Conservation (phyloP, 2,329 filamentous ascomycete species). For the Metarhizium anisopliae region DNA sequence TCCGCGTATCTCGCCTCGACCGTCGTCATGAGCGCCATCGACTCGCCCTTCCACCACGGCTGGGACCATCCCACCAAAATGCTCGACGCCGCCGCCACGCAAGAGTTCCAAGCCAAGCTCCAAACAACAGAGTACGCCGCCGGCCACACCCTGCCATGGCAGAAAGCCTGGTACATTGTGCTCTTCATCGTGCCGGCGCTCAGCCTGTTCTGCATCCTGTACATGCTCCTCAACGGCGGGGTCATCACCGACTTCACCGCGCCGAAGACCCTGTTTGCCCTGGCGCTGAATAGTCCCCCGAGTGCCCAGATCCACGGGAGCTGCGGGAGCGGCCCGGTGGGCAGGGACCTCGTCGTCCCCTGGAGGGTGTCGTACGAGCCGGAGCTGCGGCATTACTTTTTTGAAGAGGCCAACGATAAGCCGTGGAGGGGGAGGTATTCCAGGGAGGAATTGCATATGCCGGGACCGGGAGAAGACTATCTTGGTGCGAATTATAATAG, state of each 20-base stretch:
- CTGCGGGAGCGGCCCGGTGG: slow-evolving; percentile 28
- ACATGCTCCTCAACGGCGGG: slow-evolving; percentile 42
- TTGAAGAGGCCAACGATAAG: slow-evolving; percentile 25
- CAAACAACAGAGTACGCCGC: slow-evolving; percentile 62
- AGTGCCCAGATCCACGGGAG: slow-evolving; percentile 26
- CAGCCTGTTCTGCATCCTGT: slow-evolving; percentile 56
- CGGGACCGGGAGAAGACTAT: no score
- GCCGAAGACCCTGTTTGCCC: slow-evolving; percentile 63
- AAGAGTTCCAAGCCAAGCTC: slow-evolving; percentile 58
- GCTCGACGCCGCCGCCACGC: slow-evolving; percentile 33
- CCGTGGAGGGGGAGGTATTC: slow-evolving; percentile 18
- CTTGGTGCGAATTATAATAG: no score
- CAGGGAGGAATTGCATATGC: slow-evolving; percentile 12
- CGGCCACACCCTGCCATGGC: slow-evolving; percentile 50
- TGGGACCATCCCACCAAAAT: slow-evolving; percentile 36
- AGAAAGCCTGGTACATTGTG: slow-evolving; percentile 58
- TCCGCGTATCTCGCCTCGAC: slow-evolving; percentile 62
- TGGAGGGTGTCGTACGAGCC: slow-evolving; percentile 32
- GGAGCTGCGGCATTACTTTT: slow-evolving; percentile 32
- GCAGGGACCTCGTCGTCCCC: slow-evolving; percentile 28
- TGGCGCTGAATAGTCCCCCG: slow-evolving; percentile 54
- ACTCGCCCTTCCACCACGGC: slow-evolving; percentile 50
- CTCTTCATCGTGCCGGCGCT: slow-evolving; percentile 57
- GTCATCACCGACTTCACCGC: slow-evolving; percentile 71
- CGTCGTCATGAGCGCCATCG: slow-evolving; percentile 48